A percentile compares a stretch with the other conserved stretches of the same genome.
Evolutionary conservation across 306 rosid species (phyloP).

Genomic region (Cucumis sativus): DNA sequence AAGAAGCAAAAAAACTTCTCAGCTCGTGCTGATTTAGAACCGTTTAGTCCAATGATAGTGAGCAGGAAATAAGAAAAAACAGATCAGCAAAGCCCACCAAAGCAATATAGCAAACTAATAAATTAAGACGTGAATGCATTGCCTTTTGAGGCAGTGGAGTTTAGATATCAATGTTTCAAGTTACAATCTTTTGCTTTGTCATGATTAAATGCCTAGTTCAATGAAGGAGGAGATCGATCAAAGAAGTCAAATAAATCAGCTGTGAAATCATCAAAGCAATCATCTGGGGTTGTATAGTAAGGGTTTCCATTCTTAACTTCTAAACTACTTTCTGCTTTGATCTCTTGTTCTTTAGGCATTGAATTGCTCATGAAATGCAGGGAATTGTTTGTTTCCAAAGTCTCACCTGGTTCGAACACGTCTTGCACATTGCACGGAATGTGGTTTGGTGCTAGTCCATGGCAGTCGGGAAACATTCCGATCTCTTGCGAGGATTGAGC

Average conservation of each 20-base stretch:
- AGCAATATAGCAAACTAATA: neutral
- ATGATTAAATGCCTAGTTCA: constrained; percentile 6
- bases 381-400: constrained; percentile 8
- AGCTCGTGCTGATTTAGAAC: neutral
- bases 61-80: neutral
- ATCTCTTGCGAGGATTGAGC: constrained; percentile 23
- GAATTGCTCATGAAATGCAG: constrained; percentile 15
- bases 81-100: neutral
- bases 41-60: neutral
- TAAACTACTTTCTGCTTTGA: neutral
- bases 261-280: constrained; percentile 33
- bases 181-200: neutral
- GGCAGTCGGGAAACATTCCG: constrained; percentile 3
- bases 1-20: too few species aligned
- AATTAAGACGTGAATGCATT: neutral
- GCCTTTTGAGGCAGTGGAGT: neutral
- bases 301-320: constrained; percentile 1
- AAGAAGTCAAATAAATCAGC: constrained; percentile 37
- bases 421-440: neutral
- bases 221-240: constrained; percentile 26
- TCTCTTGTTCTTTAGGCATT: neutral
- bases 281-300: constrained; percentile 5
- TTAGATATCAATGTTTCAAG: neutral
- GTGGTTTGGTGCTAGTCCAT: neutral
- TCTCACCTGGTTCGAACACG: neutral